Evolutionary conservation across 106 monocot genomes (phyloP).

Genomic region (Dendrobium huoshanense): DNA sequence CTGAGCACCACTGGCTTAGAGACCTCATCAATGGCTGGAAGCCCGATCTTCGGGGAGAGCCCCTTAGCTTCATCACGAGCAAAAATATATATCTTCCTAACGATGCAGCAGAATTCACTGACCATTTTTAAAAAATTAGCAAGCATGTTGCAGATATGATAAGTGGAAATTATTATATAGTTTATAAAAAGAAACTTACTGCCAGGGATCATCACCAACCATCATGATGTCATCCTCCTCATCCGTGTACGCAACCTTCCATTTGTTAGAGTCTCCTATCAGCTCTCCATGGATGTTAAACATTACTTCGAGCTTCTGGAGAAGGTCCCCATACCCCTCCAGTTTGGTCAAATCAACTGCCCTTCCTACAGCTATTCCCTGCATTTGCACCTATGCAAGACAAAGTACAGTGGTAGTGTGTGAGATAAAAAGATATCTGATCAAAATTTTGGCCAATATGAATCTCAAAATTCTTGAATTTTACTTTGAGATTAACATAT

Average conservation of each 20-base stretch:
- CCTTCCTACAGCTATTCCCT: slow-evolving; percentile 88
- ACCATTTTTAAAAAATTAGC: not conserved
- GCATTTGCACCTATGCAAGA: slow-evolving; percentile 73
- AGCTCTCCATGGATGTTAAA: slow-evolving; percentile 60
- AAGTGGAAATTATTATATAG: too few relatives aligned
- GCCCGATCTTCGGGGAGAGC: slow-evolving; percentile 27
- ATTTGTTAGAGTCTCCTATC: slow-evolving; percentile 40
- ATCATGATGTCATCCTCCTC: slow-evolving; percentile 90
- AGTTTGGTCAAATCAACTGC: slow-evolving; percentile 86
- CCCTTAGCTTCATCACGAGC: slow-evolving; percentile 57
- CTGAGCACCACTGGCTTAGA: not conserved
- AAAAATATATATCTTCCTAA: slow-evolving; percentile 69
- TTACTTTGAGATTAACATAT: too few relatives aligned
- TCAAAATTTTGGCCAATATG: not conserved
- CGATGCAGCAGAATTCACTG: slow-evolving; percentile 86
- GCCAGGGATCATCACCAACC: slow-evolving; percentile 88
- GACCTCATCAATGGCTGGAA: slow-evolving; percentile 8
- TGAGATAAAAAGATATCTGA: not conserved
- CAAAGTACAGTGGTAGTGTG: not conserved
- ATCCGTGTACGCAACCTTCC: slow-evolving; percentile 86
- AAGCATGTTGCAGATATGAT: too few relatives aligned
- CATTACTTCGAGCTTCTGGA: slow-evolving; percentile 69
- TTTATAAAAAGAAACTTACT: slow-evolving; percentile 26
- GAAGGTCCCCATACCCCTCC: slow-evolving; percentile 51
- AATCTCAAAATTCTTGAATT: too few relatives aligned